phyloP scores from a whole-genome alignment of 1,139 yeast species.

The Yamadazyma oceani region DNA sequence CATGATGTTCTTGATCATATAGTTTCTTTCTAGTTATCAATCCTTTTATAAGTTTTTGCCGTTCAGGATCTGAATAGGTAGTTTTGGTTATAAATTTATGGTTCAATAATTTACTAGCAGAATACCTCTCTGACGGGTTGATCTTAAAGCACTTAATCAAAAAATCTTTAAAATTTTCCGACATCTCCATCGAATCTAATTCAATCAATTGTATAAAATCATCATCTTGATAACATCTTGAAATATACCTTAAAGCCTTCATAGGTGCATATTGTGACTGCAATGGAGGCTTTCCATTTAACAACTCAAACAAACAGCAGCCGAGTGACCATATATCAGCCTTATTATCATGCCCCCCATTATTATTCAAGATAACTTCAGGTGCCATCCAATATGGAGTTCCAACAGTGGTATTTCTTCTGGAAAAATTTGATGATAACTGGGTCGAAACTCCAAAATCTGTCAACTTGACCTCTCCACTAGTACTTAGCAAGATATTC shows the following conservation, averaged over 20 bases:
- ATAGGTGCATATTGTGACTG: constrained; percentile 70
- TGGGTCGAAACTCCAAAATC: constrained; percentile 97
- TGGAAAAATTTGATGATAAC: constrained; percentile 71
- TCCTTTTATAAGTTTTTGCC: constrained; percentile 23
- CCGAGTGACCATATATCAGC: constrained; percentile 98
- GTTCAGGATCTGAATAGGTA: constrained; percentile 3
- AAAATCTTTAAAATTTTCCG: constrained; percentile 50
- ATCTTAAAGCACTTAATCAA: constrained; percentile 62
- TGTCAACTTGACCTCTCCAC: constrained; percentile 85
- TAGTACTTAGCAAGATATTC: constrained; percentile 63
- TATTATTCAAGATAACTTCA: constrained; percentile 81
- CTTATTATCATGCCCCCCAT: constrained; percentile 73
- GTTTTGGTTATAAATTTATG: constrained; percentile 54
- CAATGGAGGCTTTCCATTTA: constrained; percentile 82
- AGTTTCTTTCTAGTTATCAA: constrained; percentile 38
- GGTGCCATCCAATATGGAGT: constrained; percentile 99
- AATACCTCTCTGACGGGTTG: constrained; percentile 57
- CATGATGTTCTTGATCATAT: constrained; percentile 46
- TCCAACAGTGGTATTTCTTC: constrained; percentile 90
- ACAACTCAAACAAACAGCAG: constrained; percentile 80
- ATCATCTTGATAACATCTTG: constrained; percentile 30
- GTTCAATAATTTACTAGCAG: constrained; percentile 57
- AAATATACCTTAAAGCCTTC: constrained; percentile 65
- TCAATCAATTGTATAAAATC: constrained; percentile 38
- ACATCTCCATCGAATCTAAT: constrained; percentile 24